These are phyloP conservation scores for Globisporangium megalacanthum DNA, from an alignment of 352 stramenopile species.

Conservation along the genomic window DNA sequence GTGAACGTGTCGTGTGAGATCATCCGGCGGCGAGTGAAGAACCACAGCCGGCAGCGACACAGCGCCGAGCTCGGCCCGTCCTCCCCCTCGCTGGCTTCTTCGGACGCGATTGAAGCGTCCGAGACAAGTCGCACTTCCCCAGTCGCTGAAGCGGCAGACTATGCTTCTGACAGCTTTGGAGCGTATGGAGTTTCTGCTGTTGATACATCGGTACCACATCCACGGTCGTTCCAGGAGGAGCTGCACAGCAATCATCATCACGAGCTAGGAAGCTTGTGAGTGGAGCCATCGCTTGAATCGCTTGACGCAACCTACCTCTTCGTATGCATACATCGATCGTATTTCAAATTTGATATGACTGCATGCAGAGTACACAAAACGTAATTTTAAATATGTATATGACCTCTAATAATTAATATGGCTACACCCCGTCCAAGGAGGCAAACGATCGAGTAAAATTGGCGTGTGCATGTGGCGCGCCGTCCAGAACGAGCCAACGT, in stretches of 20 bases:
- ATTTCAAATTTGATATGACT: too few relatives aligned
- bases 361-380: too few relatives aligned
- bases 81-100: neutral
- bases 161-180: neutral
- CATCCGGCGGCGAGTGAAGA: constrained; percentile 58
- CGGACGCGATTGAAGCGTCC: neutral
- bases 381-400: too few relatives aligned
- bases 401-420: too few relatives aligned
- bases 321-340: too few relatives aligned
- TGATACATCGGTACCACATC: neutral
- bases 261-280: too few relatives aligned
- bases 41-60: constrained; percentile 36
- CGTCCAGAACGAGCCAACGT: too few relatives aligned
- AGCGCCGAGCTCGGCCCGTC: neutral
- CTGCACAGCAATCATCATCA: neutral
- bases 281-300: too few relatives aligned
- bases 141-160: neutral
- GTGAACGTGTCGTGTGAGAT: constrained; percentile 67
- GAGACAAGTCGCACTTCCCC: neutral
- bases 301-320: too few relatives aligned
- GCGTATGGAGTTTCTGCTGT: neutral
- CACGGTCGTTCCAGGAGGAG: constrained; percentile 9
- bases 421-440: too few relatives aligned
- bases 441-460: too few relatives aligned
- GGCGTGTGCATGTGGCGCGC: too few relatives aligned